Percentiles rank a stretch among this genome's conserved stretches.
These are phyloP conservation scores for Emericellopsis atlantica DNA, from an alignment of 2,329 filamentous ascomycete genomes.

Conservation along the genomic window DNA sequence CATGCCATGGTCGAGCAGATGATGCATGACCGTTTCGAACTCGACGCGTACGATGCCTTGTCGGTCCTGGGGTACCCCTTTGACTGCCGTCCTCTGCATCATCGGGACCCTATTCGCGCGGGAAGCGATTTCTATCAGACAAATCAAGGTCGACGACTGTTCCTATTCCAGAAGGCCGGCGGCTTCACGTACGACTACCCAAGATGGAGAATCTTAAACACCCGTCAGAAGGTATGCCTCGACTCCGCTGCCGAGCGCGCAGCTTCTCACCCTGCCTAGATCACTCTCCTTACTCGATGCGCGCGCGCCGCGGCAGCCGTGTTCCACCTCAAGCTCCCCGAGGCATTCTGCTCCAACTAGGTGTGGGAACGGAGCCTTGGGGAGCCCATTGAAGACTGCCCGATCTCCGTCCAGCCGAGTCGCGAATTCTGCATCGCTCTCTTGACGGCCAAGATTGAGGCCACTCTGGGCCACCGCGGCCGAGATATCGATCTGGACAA, in stretches of 20 bases:
- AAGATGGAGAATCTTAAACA: conserved; percentile 3
- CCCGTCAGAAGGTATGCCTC: conserved; percentile 3
- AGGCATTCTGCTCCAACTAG: conserved; percentile 7
- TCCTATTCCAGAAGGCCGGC: conserved; percentile 5
- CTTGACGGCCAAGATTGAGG: conserved; percentile 13
- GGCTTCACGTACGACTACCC: conserved; percentile 3
- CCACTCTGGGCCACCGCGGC: conserved; percentile 12
- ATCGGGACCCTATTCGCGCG: conserved; percentile 2
- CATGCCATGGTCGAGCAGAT: conserved; percentile 1
- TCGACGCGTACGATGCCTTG: conserved; percentile 4
- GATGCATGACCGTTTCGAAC: conserved; percentile 4
- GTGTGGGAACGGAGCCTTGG: conserved; percentile 11
- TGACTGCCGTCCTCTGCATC: conserved; percentile 2
- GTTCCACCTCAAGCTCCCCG: conserved; percentile 7
- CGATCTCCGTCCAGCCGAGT: conserved; percentile 12
- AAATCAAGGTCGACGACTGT: conserved; percentile 4
- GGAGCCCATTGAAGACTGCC: conserved; percentile 6
- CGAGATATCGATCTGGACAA: conserved; percentile 8
- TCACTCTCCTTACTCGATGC: conserved; percentile 4
- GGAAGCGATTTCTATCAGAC: background rate
- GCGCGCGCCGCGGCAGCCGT: conserved; percentile 8
- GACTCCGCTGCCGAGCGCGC: background rate
- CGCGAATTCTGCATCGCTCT: conserved; percentile 14
- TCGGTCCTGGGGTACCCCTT: background rate
- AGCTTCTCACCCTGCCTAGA: background rate